Evolutionary conservation across 495 filamentous ascomycete species (phyloP).

Genomic region (Penicillium angulare): DNA sequence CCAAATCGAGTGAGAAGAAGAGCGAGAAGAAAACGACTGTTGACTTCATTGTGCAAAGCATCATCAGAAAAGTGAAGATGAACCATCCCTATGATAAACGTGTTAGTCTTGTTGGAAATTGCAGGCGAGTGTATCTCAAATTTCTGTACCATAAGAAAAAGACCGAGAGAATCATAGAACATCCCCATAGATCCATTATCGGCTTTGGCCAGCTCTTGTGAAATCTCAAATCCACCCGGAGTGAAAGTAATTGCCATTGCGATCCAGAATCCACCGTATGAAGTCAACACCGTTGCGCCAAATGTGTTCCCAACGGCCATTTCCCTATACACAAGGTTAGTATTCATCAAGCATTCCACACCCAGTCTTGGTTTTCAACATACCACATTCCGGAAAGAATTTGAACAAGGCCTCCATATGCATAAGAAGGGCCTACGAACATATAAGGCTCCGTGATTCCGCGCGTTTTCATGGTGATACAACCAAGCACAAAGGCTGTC

Average conservation of each 20-base stretch:
- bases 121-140: too few species aligned
- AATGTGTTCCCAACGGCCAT: slow-evolving; percentile 95
- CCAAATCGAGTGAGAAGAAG: slow-evolving; percentile 82
- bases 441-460: slow-evolving; percentile 56
- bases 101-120: neutral
- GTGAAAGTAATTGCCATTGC: slow-evolving; percentile 78
- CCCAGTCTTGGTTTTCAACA: slow-evolving; percentile 26
- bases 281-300: slow-evolving; percentile 89
- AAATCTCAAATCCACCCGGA: slow-evolving; percentile 63
- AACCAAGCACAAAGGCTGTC: slow-evolving; percentile 78
- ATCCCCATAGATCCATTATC: slow-evolving; percentile 41
- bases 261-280: slow-evolving; percentile 95
- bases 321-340: slow-evolving; percentile 59
- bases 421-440: slow-evolving; percentile 60
- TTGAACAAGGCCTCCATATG: slow-evolving; percentile 78
- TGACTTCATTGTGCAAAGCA: slow-evolving; percentile 80
- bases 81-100: slow-evolving; percentile 76
- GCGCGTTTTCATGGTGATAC: slow-evolving; percentile 65
- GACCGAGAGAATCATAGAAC: slow-evolving; percentile 66
- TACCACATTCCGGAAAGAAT: slow-evolving; percentile 81
- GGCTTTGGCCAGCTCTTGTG: slow-evolving; percentile 32
- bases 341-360: neutral
- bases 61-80: slow-evolving; percentile 79
- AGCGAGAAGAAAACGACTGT: slow-evolving; percentile 88
- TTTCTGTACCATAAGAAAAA: slow-evolving; percentile 64